Evolutionary conservation across 345 rosid genomes (phyloP).

Genomic region (Capsella bursapastoris): DNA sequence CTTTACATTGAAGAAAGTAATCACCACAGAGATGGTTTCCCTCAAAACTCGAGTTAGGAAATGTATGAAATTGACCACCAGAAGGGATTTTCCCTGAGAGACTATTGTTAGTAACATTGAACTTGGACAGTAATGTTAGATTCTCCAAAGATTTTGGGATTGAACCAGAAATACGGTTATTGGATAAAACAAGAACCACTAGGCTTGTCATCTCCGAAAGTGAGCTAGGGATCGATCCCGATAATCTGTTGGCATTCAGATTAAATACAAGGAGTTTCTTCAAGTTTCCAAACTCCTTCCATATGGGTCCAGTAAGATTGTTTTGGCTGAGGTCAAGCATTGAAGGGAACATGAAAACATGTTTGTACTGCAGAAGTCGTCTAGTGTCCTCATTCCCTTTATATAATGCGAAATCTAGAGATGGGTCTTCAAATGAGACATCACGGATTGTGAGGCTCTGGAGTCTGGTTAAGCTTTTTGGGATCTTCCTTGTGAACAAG

Average conservation of each 20-base stretch:
- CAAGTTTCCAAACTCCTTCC: constrained; percentile 56
- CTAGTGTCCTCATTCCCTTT: constrained; percentile 35
- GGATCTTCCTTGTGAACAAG: constrained; percentile 54
- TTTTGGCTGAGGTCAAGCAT: constrained; percentile 42
- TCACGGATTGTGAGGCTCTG: constrained; percentile 48
- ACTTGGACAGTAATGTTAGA: constrained; percentile 53
- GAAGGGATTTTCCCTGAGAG: constrained; percentile 56
- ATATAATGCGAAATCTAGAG: constrained; percentile 10
- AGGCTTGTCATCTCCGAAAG: constrained; percentile 53
- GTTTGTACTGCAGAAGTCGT: constrained; percentile 50
- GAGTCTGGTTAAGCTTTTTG: constrained; percentile 53
- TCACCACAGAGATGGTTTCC: constrained; percentile 66
- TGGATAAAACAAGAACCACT: constrained; percentile 52
- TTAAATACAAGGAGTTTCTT: constrained; percentile 43
- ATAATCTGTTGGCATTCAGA: constrained; percentile 43
- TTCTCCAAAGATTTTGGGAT: constrained; percentile 42
- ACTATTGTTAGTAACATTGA: constrained; percentile 58
- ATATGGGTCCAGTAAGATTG: constrained; percentile 45
- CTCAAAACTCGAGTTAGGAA: constrained; percentile 59
- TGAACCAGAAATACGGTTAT: constrained; percentile 46
- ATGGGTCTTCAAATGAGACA: constrained; percentile 45
- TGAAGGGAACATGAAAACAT: constrained; percentile 41
- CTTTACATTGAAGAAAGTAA: constrained; percentile 43
- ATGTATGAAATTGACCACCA: constrained; percentile 63
- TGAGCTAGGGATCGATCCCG: constrained; percentile 49